phyloP scores from a whole-genome alignment of 2,329 filamentous ascomycete species.

The Sporothrix variecibatus region DNA sequence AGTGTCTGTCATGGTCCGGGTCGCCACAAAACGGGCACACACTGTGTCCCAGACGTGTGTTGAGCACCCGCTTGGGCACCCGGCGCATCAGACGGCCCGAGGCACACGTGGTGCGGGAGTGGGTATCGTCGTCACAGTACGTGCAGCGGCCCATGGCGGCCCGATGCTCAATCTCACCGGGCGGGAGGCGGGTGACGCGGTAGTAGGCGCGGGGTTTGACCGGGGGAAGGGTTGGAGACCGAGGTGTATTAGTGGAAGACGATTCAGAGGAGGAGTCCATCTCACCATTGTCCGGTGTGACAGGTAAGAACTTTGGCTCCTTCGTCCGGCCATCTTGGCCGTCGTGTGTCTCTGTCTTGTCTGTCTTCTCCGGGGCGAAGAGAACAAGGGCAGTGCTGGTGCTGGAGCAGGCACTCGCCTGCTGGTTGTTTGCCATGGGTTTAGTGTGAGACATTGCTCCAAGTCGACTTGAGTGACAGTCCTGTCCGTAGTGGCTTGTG shows the following conservation, averaged over 20 bases:
- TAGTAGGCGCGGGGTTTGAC: conserved; percentile 4
- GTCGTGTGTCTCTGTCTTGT: background rate
- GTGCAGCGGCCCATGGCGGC: conserved; percentile 20
- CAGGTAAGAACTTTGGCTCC: background rate
- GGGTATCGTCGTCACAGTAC: conserved; percentile 26
- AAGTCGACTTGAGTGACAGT: background rate
- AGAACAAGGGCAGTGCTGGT: background rate
- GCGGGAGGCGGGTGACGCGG: conserved; percentile 13
- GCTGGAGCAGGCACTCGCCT: background rate
- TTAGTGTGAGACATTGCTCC: background rate
- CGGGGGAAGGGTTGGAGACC: background rate
- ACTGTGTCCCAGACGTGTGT: background rate
- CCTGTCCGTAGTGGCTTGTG: background rate
- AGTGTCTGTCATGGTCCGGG: conserved; percentile 18
- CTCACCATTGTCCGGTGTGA: background rate
- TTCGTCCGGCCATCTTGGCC: background rate
- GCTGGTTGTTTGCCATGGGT: background rate
- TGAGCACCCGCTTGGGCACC: conserved; percentile 23
- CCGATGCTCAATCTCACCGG: conserved; percentile 19
- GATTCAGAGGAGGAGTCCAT: background rate
- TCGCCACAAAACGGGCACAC: conserved; percentile 31
- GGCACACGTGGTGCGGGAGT: conserved; percentile 25
- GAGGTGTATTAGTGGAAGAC: background rate
- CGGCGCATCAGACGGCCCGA: conserved; percentile 29
- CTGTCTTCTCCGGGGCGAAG: background rate